Conservation (phyloP, 305 asterid species). For the Fraxinus xanthoxyloides region DNA sequence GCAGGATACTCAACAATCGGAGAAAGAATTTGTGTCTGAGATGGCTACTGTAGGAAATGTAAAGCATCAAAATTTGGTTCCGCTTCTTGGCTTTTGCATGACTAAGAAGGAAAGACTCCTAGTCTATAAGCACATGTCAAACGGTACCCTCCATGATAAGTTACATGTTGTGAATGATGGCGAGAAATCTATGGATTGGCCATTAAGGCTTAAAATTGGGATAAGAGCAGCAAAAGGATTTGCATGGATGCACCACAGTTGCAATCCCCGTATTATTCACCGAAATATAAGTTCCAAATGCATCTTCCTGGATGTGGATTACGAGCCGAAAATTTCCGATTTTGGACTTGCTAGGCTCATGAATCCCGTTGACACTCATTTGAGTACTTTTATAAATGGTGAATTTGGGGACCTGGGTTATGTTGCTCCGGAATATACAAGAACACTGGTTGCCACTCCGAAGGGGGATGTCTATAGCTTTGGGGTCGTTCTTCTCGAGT, state of each 20-base stretch:
- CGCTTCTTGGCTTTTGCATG: conserved; percentile 75
- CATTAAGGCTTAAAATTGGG: conserved; percentile 66
- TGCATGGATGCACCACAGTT: conserved; percentile 86
- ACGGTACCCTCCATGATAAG: conserved; percentile 71
- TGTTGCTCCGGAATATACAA: conserved; percentile 72
- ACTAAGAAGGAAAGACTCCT: conserved; percentile 74
- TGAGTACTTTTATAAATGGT: conserved; percentile 87
- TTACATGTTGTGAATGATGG: conserved; percentile 45
- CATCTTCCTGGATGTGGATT: conserved; percentile 63
- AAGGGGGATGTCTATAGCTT: conserved; percentile 82
- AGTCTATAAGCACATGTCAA: conserved; percentile 71
- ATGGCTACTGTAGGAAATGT: conserved; percentile 73
- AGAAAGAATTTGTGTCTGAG: conserved; percentile 76
- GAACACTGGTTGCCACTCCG: conserved; percentile 70
- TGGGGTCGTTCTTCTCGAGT: conserved; percentile 72
- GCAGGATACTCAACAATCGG: conserved; percentile 78
- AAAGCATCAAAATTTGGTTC: conserved; percentile 77
- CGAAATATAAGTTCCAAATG: conserved; percentile 82
- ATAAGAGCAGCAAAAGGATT: conserved; percentile 76
- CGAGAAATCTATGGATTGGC: conserved; percentile 60
- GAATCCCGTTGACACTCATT: conserved; percentile 84
- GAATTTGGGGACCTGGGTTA: conserved; percentile 87
- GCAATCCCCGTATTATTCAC: conserved; percentile 88
- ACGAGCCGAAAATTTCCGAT: conserved; percentile 79
- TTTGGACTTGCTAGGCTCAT: conserved; percentile 90